Evolutionary conservation across 768 basidiomycete species (phyloP).

Genomic region (Amanita thiersii): DNA sequence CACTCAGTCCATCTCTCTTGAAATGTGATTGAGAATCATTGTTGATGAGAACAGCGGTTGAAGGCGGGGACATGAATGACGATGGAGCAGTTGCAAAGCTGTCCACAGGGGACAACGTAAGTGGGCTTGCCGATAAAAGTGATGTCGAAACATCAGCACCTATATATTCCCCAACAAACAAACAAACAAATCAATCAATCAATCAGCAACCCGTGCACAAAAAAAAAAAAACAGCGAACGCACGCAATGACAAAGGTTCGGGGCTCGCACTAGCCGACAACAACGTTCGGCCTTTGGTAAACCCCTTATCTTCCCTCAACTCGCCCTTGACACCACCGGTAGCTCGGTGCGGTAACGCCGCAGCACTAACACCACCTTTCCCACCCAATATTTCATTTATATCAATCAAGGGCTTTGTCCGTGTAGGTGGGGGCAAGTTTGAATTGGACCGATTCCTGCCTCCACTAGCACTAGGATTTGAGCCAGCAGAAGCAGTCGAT

Average conservation of each 20-base stretch:
- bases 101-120: constrained; percentile 3
- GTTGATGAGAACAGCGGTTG: not conserved
- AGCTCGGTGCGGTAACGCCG: constrained; percentile 12
- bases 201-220: too few relatives aligned
- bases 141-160: not conserved
- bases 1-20: constrained; percentile 30
- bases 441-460: constrained; percentile 19
- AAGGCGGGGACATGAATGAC: constrained; percentile 6
- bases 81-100: constrained; percentile 7
- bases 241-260: not conserved
- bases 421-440: constrained; percentile 14
- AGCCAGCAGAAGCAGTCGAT: constrained; percentile 17
- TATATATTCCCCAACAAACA: not conserved
- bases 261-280: constrained; percentile 7
- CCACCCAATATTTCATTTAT: constrained; percentile 33
- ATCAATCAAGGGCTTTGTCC: constrained; percentile 42
- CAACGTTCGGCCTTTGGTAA: constrained; percentile 14
- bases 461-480: not conserved
- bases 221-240: too few relatives aligned
- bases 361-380: too few relatives aligned
- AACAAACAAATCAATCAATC: not conserved
- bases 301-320: constrained; percentile 31
- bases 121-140: not conserved
- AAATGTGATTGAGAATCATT: constrained; percentile 9
- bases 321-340: constrained; percentile 18